Evolutionary conservation across 305 asterid genomes (phyloP).

Genomic region (Fraxinus sp.): DNA sequence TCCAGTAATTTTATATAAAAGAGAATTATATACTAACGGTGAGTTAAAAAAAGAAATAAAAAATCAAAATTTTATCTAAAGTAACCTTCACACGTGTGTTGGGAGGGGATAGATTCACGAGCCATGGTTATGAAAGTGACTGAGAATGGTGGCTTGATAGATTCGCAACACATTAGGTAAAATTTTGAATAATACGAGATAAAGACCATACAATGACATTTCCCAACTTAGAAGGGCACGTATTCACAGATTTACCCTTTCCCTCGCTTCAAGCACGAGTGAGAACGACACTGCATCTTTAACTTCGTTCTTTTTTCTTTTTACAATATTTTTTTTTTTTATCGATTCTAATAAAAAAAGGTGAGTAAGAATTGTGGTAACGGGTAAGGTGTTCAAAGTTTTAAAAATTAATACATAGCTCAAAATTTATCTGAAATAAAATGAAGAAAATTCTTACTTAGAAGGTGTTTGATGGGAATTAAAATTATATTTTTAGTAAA

Average conservation of each 20-base stretch:
- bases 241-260: neutral
- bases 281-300: neutral
- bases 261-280: neutral
- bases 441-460: neutral
- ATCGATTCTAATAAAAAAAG: neutral
- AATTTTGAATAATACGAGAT: neutral
- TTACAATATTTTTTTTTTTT: neutral
- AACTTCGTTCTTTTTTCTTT: neutral
- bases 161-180: conserved; percentile 22
- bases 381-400: neutral
- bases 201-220: conserved; percentile 14
- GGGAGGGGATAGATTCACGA: neutral
- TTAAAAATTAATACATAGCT: neutral
- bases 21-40: neutral
- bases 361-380: neutral
- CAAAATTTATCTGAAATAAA: neutral
- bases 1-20: too few species aligned
- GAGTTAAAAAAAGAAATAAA: too few species aligned
- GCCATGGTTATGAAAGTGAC: conserved; percentile 10
- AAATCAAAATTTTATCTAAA: neutral
- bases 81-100: neutral
- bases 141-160: conserved; percentile 10
- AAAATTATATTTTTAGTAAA: too few species aligned
- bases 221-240: conserved; percentile 2
- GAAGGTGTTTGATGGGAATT: too few species aligned